These are phyloP conservation scores for Vaccinium myrtillus DNA, from an alignment of 148 eudicot genomes.

Conservation along the genomic window DNA sequence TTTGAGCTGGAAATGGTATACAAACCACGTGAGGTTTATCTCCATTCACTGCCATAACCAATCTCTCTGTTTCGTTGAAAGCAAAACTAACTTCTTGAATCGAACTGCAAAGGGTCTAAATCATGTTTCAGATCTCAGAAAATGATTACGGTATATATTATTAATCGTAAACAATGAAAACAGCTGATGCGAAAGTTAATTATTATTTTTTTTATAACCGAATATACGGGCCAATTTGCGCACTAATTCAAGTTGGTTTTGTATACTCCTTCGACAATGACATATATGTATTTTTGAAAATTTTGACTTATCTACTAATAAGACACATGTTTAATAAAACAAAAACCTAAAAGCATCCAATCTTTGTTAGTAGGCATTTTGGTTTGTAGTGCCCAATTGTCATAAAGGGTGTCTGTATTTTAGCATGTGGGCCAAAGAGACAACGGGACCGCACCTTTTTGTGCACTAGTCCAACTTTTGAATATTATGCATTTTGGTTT, in stretches of 20 bases:
- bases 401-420: neutral
- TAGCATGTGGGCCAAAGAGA: neutral
- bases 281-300: neutral
- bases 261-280: neutral
- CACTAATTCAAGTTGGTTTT: neutral
- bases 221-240: too few species aligned
- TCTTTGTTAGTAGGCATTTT: neutral
- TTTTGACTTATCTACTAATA: neutral
- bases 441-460: too few species aligned
- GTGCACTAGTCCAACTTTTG: too few species aligned
- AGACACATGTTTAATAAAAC: neutral
- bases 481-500: too few species aligned
- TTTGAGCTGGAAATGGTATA: neutral
- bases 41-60: neutral
- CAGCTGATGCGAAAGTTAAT: too few species aligned
- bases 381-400: neutral
- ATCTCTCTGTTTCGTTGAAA: neutral
- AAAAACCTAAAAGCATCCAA: neutral
- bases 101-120: too few species aligned
- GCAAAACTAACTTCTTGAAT: too few species aligned
- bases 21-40: neutral
- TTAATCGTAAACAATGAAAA: too few species aligned
- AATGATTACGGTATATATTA: too few species aligned
- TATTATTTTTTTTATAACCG: too few species aligned
- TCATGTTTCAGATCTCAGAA: too few species aligned